Percentiles rank a stretch among this genome's conserved stretches.
These are phyloP conservation scores for Agrocybe pediades DNA, from an alignment of 768 basidiomycete species.

Conservation along the genomic window DNA sequence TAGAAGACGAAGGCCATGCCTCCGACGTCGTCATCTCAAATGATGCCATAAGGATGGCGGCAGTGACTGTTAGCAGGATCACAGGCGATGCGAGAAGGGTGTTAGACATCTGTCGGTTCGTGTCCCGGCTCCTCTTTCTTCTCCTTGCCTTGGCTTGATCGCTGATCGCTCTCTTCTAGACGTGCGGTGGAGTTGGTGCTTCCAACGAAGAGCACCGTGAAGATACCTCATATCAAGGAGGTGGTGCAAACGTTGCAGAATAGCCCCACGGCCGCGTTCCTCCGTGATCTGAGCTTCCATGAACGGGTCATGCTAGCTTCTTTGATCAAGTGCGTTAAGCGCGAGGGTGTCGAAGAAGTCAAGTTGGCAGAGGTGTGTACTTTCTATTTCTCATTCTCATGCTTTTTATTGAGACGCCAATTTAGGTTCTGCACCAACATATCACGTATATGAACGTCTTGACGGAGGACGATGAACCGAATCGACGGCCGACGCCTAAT, in stretches of 20 bases:
- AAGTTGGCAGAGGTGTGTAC: conserved; percentile 75
- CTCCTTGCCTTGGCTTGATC: not conserved
- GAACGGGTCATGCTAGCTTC: conserved; percentile 88
- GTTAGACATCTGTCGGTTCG: conserved; percentile 87
- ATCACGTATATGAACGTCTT: conserved; percentile 68
- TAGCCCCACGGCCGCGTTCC: conserved; percentile 83
- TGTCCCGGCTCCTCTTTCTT: conserved; percentile 3
- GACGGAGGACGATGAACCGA: conserved; percentile 56
- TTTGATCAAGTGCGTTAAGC: conserved; percentile 76
- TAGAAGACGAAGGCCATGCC: conserved; percentile 33
- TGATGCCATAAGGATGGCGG: conserved; percentile 85
- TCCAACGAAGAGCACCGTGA: conserved; percentile 50
- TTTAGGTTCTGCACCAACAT: conserved; percentile 77
- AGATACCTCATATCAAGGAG: conserved; percentile 70
- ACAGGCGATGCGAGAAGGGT: conserved; percentile 95
- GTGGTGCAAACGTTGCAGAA: conserved; percentile 89
- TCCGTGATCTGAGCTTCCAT: conserved; percentile 83
- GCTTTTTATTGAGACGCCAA: not conserved
- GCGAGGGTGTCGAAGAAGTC: conserved; percentile 87
- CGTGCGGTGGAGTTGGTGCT: conserved; percentile 84
- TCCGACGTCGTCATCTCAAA: conserved; percentile 50
- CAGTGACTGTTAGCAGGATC: conserved; percentile 68
- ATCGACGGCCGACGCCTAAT: conserved; percentile 55
- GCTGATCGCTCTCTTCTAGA: conserved; percentile 34
- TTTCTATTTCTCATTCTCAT: not conserved